A percentile compares a stretch with the other conserved stretches of the same genome.
Evolutionary conservation across 257 asterid species (phyloP).

Genomic region (Echium plantagineum): DNA sequence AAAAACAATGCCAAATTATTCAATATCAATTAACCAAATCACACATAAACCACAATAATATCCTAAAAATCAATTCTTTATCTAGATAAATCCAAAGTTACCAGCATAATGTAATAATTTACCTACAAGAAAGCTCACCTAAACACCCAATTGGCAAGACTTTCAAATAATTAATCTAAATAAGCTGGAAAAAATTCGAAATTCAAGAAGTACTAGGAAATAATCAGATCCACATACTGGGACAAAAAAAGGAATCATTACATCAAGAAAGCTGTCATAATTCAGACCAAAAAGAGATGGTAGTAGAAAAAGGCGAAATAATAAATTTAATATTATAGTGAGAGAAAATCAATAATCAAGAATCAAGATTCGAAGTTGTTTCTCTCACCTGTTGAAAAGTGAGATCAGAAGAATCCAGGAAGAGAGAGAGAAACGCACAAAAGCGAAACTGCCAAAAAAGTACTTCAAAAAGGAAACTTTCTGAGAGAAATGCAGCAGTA

Average conservation of each 20-base stretch:
- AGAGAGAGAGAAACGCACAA: conserved; percentile 10
- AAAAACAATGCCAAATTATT: background rate
- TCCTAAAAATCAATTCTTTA: conserved; percentile 7
- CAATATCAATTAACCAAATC: background rate
- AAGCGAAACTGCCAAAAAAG: conserved; percentile 7
- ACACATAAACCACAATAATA: background rate
- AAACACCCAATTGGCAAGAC: too few relatives aligned
- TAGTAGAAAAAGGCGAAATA: conserved; percentile 14
- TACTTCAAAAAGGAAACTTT: background rate
- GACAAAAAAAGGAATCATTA: background rate
- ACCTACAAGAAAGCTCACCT: too few relatives aligned
- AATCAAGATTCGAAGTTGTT: conserved; percentile 19
- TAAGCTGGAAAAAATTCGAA: background rate
- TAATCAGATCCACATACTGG: background rate
- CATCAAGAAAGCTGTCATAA: too few relatives aligned
- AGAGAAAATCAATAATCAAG: background rate
- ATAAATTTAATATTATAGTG: background rate
- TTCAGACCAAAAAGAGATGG: background rate
- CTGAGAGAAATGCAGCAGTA: background rate
- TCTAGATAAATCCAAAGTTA: too few relatives aligned
- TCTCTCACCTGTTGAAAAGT: conserved; percentile 32
- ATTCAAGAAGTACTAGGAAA: background rate
- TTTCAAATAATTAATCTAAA: too few relatives aligned
- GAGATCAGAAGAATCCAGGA: conserved; percentile 35
- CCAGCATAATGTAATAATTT: too few relatives aligned